phyloP scores from a whole-genome alignment of 2,329 filamentous ascomycete species.

The Talaromyces funiculosus region DNA sequence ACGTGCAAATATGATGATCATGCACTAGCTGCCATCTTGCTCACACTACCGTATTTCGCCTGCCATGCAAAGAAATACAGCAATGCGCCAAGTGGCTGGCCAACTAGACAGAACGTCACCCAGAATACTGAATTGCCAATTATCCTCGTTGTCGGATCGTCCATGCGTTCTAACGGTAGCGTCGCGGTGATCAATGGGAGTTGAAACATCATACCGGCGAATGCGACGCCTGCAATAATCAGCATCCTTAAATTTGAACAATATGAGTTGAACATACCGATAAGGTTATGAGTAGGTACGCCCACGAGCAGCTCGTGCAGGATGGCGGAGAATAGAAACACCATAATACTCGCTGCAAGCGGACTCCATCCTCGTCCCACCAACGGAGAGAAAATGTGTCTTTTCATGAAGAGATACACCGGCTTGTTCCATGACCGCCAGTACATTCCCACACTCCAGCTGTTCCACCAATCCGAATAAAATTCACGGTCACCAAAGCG shows the following conservation, averaged over 20 bases:
- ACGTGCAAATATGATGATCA: background rate
- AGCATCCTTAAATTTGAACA: background rate
- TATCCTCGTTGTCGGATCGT: slow-evolving; percentile 67
- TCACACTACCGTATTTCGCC: slow-evolving; percentile 88
- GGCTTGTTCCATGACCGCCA: slow-evolving; percentile 98
- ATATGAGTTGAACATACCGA: slow-evolving; percentile 52
- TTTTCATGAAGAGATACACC: slow-evolving; percentile 92
- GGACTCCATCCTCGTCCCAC: slow-evolving; percentile 76
- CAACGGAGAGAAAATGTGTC: slow-evolving; percentile 86
- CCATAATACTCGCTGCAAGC: slow-evolving; percentile 64
- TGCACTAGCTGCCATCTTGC: slow-evolving; percentile 22
- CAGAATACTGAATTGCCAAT: slow-evolving; percentile 93
- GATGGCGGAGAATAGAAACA: slow-evolving; percentile 83
- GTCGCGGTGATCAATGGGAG: slow-evolving; percentile 82
- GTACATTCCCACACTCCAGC: slow-evolving; percentile 75
- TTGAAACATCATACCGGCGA: slow-evolving; percentile 89
- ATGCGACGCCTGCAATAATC: slow-evolving; percentile 66
- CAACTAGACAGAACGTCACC: slow-evolving; percentile 91
- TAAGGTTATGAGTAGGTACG: slow-evolving; percentile 87
- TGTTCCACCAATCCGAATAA: slow-evolving; percentile 99
- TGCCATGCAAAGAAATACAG: slow-evolving; percentile 99
- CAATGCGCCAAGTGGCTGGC: slow-evolving; percentile 85
- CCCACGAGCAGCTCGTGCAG: slow-evolving; percentile 91
- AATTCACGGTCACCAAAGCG: slow-evolving; percentile 89
- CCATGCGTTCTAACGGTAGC: slow-evolving; percentile 70